phyloP scores from a whole-genome alignment of 164 flowering plant genomes.

The Liriodendron chinense region DNA sequence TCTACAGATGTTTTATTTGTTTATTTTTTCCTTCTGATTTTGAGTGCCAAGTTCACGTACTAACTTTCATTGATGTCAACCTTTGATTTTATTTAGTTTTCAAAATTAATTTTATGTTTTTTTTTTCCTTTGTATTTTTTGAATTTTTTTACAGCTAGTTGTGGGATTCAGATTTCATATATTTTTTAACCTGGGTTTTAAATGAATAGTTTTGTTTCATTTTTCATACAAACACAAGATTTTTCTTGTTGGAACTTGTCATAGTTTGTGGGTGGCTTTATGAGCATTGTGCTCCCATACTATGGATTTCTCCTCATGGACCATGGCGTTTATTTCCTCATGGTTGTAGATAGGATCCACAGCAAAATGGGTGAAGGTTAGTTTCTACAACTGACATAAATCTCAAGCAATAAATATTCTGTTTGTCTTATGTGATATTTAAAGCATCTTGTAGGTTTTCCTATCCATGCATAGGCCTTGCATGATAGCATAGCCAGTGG shows the following conservation, averaged over 20 bases:
- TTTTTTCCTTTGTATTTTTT: no score
- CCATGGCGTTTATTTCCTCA: background rate
- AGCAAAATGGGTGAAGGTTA: constrained; percentile 92
- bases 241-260: background rate
- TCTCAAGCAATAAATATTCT: no score
- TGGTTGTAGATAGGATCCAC: constrained; percentile 64
- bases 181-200: background rate
- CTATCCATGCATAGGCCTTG: background rate
- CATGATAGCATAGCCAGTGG: background rate
- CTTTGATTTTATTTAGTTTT: background rate
- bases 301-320: background rate
- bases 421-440: background rate
- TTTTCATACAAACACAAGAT: background rate
- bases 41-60: no score
- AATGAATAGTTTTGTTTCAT: background rate
- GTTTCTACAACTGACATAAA: background rate
- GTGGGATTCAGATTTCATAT: background rate
- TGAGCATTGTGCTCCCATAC: background rate
- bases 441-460: background rate
- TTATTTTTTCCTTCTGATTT: no score
- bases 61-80: background rate
- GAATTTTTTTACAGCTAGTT: background rate
- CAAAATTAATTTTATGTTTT: background rate
- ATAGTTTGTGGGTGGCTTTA: background rate
- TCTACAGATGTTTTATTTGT: background rate